Conservation (phyloP, 2,329 filamentous ascomycete species). For the Fusarium dlaminii region DNA sequence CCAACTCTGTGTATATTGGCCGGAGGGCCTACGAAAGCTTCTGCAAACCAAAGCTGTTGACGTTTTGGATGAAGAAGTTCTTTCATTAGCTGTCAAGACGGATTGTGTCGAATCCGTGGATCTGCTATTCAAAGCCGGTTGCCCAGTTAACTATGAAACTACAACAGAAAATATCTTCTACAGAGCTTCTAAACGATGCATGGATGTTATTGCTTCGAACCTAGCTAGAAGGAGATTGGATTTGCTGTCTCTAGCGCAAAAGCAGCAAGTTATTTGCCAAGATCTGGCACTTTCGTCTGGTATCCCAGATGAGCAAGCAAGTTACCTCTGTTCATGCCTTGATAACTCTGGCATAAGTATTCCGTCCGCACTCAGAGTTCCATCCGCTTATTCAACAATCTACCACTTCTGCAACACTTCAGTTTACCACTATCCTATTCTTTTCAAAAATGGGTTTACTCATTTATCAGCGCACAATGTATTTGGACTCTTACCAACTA, state of each 20-base stretch:
- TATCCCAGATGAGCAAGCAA: not conserved
- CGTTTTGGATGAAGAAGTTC: accelerated
- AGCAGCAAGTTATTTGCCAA: accelerated
- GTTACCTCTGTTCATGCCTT: not conserved
- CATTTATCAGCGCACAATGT: accelerated
- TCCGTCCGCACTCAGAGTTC: accelerated
- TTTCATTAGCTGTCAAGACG: accelerated
- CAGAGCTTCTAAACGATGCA: accelerated
- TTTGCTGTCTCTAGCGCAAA: not conserved
- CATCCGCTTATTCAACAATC: accelerated
- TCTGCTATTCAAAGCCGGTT: accelerated
- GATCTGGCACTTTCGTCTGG: accelerated
- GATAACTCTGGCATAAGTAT: accelerated
- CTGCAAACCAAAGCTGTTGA: accelerated
- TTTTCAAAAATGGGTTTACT: not conserved
- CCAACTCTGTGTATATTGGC: accelerated
- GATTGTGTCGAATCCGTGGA: not conserved
- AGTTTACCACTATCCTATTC: not conserved
- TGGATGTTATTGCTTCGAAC: not conserved
- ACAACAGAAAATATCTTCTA: accelerated
- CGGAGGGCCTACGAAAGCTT: not conserved
- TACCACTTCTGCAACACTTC: accelerated
- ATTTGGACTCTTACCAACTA: not conserved
- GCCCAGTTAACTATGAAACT: accelerated
- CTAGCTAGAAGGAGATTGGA: not conserved